Base-by-base conservation (phyloP, 2,329 filamentous ascomycete genomes). In the Gaeumannomyces tritici region DNA sequence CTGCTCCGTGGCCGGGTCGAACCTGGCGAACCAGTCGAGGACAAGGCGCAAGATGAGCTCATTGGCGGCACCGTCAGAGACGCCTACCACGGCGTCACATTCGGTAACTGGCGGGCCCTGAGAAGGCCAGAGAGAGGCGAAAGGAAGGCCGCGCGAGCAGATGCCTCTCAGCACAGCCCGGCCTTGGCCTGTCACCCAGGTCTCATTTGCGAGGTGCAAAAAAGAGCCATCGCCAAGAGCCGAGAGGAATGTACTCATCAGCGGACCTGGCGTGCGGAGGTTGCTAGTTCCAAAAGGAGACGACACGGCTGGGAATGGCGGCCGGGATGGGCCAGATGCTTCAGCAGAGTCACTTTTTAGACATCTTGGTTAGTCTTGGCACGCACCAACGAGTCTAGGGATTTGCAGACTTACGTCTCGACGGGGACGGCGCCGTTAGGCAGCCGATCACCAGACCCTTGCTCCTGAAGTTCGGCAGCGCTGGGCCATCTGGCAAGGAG, bases 61-160 rank as follows among this genome's bases (percentile, higher is more conserved):
- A 8, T 12, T 15, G 2, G 18, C 47, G 6, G 21, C 47, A 15
- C 18, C 42, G n/a, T 1, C 28, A 3, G 42, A 8, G 18, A 24
- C 18, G 59, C 9, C 3, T 4, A 26, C 24, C 6, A 33, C 13
- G 24, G 28, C 28, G 15, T 61, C 28, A 21, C 47, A 55, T 2
- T 55, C 59, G 47, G 26, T 21, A 27, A 51, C 12, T 6, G 47
- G 11, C 18, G 59, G 21, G 18, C 7, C 4, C 3, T 26, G 28
- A 1, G 12, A n/a, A 57, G 57, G 51, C 4, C 57, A 33, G n/a
- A 60, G 29, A 4, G 57, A 35, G 24, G 57, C 15, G 4, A 56
- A 29, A 12, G 63, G 64, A 7, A 63, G 62, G 6, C 64, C 64
- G 9, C 57, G 60, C 6, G 58, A 26, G 24, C 59, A 61, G 18